Conservation (phyloP, 768 basidiomycete species). For the Leccinum fibrillosum region DNA sequence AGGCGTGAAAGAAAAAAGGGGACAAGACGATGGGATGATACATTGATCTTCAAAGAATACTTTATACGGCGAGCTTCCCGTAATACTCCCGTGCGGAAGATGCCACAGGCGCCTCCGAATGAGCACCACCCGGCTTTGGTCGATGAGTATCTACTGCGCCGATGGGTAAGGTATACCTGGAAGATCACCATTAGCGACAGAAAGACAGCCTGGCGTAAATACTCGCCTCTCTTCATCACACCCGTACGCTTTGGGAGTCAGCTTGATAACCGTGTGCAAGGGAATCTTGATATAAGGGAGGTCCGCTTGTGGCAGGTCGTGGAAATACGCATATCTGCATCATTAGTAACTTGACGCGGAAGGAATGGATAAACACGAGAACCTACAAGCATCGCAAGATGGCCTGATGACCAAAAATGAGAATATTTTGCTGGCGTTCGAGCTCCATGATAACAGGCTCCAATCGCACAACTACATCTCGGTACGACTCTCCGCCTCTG, state of each 20-base stretch:
- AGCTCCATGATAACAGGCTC: slow-evolving; percentile 99
- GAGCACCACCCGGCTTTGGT: slow-evolving; percentile 40
- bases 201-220: not conserved
- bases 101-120: slow-evolving; percentile 18
- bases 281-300: slow-evolving; percentile 98
- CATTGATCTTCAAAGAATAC: not conserved
- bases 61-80: slow-evolving; percentile 19
- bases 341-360: not conserved
- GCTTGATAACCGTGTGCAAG: slow-evolving; percentile 95
- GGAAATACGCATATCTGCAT: slow-evolving; percentile 92
- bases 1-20: not conserved
- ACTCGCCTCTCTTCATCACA: slow-evolving; percentile 91
- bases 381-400: slow-evolving; percentile 77
- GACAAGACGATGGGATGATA: not conserved
- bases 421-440: slow-evolving; percentile 94
- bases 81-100: slow-evolving; percentile 37
- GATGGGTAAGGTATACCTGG: slow-evolving; percentile 85
- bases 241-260: slow-evolving; percentile 97
- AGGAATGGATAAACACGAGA: not conserved
- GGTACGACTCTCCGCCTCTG: slow-evolving; percentile 94
- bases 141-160: slow-evolving; percentile 93
- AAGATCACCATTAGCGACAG: slow-evolving; percentile 1
- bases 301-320: slow-evolving; percentile 86
- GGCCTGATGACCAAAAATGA: slow-evolving; percentile 96
- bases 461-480: slow-evolving; percentile 91